Evolutionary conservation across 2,329 filamentous ascomycete species (phyloP).

Genomic region (Ascochyta fabae): DNA sequence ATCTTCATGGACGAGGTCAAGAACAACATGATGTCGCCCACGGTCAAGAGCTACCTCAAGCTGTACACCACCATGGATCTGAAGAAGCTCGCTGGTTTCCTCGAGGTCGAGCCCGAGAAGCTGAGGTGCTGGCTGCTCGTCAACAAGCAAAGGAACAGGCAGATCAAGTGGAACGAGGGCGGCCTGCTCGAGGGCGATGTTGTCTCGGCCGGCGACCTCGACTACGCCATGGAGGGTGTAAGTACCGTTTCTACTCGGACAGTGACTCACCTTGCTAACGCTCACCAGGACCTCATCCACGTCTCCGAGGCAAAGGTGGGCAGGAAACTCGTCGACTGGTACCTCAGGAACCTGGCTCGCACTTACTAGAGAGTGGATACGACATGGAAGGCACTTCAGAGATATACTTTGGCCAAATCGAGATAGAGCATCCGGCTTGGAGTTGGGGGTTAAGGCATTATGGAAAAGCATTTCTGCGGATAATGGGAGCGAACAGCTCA

Average conservation of each 20-base stretch:
- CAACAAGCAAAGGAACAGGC: constrained; percentile 98
- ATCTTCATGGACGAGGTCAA: constrained; percentile 99
- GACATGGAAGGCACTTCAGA: constrained; percentile 10
- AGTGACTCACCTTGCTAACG: constrained; percentile 28
- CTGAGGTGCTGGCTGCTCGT: constrained; percentile 91
- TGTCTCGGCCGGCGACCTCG: constrained; percentile 91
- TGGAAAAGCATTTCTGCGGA: constrained; percentile 42
- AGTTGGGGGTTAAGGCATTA: constrained; percentile 41
- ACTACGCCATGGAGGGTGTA: constrained; percentile 95
- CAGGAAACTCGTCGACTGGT: constrained; percentile 97
- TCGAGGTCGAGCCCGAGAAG: constrained; percentile 96
- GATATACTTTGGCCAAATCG: constrained; percentile 21
- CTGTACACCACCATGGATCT: constrained; percentile 99
- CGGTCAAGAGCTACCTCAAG: constrained; percentile 97
- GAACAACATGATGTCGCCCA: constrained; percentile 98
- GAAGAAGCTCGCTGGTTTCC: constrained; percentile 95
- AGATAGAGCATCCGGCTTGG: constrained; percentile 46
- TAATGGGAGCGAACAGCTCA: constrained; percentile 15
- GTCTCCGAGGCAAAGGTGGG: constrained; percentile 99
- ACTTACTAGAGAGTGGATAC: constrained; percentile 71
- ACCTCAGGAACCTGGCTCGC: constrained; percentile 92
- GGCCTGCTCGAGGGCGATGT: constrained; percentile 90
- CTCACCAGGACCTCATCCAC: constrained; percentile 84
- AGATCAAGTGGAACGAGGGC: constrained; percentile 91
- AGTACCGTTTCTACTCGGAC: constrained; percentile 50